Evolutionary conservation across 2,329 filamentous ascomycete genomes (phyloP), one percentile per base, ranked within the genome.

Genomic region (Penicillium concentricum): DNA sequence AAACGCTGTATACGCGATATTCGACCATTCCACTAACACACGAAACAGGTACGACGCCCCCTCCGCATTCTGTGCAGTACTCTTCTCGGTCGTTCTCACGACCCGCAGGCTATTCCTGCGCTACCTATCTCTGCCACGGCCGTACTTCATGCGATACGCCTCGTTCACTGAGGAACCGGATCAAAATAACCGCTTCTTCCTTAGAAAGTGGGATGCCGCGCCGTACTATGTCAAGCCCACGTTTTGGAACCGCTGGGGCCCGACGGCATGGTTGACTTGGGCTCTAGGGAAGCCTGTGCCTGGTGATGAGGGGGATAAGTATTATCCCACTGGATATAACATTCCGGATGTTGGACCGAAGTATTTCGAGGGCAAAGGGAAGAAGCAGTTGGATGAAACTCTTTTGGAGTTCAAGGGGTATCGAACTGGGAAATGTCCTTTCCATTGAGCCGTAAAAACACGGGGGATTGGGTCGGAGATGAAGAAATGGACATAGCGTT

Each of bases 191-290:
- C 81, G 82, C 3, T 79, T 85, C 60, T 77, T 80, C 51, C 69
- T 74, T 65, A 69, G 75, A 0, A 62, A 76, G 37, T 89, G 85
- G 72, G 79, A 86, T 26, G 82, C 84, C 12, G 82, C 85, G 45
- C 88, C 88, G 2, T 89, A 83, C 73, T 90, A 90, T 71, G 78
- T 83, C 24, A 79, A 82, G 58, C 79, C 79, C 28, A 87, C 82
- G 0, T 70, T 83, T 39, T 84, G 80, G 83, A 84, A 81, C 65
- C 82, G 84, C 57, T 91, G 83, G 85, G 84, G 83, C 2, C 86
- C 81, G 0, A 70, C 71, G 57, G 85, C 80, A 0, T 80, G 80
- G 78, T 56, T 83, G 12, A 78, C 75, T 28, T 72, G 80, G 66
- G 46, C 76, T 5, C 63, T 79, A 28, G 80, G 81, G 2, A 70